Evolutionary conservation across 768 basidiomycete species (phyloP), one percentile per base, ranked within the genome.

Genomic region (Auriculariales sp.): DNA sequence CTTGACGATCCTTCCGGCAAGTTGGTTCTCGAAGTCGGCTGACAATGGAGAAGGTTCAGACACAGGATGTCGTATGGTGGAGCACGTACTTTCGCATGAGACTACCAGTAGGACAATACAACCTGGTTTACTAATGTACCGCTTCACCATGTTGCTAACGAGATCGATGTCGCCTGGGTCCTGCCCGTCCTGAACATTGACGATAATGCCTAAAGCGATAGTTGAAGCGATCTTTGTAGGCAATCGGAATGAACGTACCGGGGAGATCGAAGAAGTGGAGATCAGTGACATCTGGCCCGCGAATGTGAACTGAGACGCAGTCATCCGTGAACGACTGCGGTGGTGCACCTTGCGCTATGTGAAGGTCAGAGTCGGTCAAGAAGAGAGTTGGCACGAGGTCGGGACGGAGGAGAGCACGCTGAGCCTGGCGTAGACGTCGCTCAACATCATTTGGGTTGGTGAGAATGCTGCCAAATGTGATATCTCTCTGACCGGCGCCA

Each of bases 1-100:
- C 56, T 78, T 79, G 0, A 81, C 76, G 0, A 88, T 64, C n/a
- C 72, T 66, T 51, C 81, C 77, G 0, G 84, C 84, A 0, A 79
- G 80, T 59, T 88, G 84, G 35, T 84, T 89, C 55, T 87, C 81
- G 17, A 83, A 83, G 53, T 89, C 83, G 47, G 83, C 86, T 88
- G 49, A 9, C 10, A 30, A 42, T 35, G 3, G 12, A 25, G 22
- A 45, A 19, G 48, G 48, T n/a, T 32, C 11, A 28, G 28, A 15
- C 12, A 39, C 34, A 28, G 17, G 17, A 28, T 10, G n/a, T 19
- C 22, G 31, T 17, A 29, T n/a, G 22, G 12, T 9, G 17, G 11
- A 29, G 10, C 15, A 54, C 73, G 52, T 49, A 81, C 81, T 80
- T 61, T 82, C 79, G 55, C 79, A 81, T 0, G 83, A 72, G 0